These are phyloP conservation scores for Metschnikowia santaceciliae DNA, from an alignment of 805 yeast species.

Conservation along the genomic window DNA sequence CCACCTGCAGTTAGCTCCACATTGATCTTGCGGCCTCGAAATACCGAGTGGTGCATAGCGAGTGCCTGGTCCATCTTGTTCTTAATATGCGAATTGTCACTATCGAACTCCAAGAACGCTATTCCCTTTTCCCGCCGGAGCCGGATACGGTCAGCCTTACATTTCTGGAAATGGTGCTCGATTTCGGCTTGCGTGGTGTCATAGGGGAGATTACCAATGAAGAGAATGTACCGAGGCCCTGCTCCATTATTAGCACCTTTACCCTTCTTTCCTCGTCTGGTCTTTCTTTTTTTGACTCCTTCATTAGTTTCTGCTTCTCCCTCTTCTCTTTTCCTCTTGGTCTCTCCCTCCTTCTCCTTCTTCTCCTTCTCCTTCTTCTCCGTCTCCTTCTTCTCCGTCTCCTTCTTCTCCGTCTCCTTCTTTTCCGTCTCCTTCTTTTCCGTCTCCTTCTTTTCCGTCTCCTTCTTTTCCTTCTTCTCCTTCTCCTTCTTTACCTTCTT, in stretches of 20 bases:
- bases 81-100: constrained; percentile 58
- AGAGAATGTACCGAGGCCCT: constrained; percentile 72
- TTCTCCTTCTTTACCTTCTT: no score
- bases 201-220: constrained; percentile 88
- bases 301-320: constrained; percentile 15
- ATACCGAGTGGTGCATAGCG: constrained; percentile 70
- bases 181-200: constrained; percentile 60
- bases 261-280: constrained; percentile 75
- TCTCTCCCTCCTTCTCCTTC: constrained; percentile 15
- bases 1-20: constrained; percentile 98
- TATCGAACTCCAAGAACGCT: constrained; percentile 82
- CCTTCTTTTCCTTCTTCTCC: no score
- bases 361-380: constrained; percentile 13
- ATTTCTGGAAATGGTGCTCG: constrained; percentile 64
- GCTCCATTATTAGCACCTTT: constrained; percentile 46
- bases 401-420: constrained; percentile 5
- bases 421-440: no score
- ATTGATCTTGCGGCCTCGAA: constrained; percentile 76
- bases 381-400: constrained; percentile 19
- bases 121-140: constrained; percentile 83
- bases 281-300: constrained; percentile 62
- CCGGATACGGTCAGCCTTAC: constrained; percentile 73
- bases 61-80: constrained; percentile 81
- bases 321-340: constrained; percentile 33
- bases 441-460: no score